A percentile compares a stretch with the other conserved stretches of the same genome.
These are phyloP conservation scores for Aureobasidium sp. DNA, from an alignment of 2,329 filamentous ascomycete species.

Conservation along the genomic window DNA sequence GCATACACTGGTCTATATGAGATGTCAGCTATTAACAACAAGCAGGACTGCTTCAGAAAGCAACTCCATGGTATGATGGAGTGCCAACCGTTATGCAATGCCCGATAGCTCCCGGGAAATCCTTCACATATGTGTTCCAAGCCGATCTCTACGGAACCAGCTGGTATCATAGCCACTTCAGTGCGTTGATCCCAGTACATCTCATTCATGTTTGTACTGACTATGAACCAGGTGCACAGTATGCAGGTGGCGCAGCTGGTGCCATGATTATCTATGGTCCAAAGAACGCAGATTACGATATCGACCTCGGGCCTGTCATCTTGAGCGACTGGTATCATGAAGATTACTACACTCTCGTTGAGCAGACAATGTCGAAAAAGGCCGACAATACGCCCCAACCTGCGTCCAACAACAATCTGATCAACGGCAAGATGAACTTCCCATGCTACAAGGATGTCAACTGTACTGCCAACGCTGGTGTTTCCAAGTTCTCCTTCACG, in stretches of 20 bases:
- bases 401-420: conserved; percentile 36
- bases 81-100: conserved; percentile 40
- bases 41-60: conserved; percentile 32
- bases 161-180: conserved; percentile 38
- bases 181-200: conserved; percentile 30
- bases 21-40: not conserved
- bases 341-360: conserved; percentile 16
- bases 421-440: conserved; percentile 31
- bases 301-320: conserved; percentile 24
- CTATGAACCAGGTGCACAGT: conserved; percentile 27
- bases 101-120: conserved; percentile 41
- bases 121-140: conserved; percentile 47
- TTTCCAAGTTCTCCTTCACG: conserved; percentile 19
- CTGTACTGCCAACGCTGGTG: conserved; percentile 24
- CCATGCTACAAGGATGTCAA: conserved; percentile 17
- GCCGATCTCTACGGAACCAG: conserved; percentile 37
- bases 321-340: conserved; percentile 28
- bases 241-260: conserved; percentile 35
- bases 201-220: not conserved
- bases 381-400: conserved; percentile 23
- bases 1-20: conserved; percentile 25
- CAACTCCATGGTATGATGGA: conserved; percentile 50
- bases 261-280: conserved; percentile 35
- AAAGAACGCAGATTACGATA: conserved; percentile 34
- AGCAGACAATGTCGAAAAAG: conserved; percentile 19